phyloP scores from a whole-genome alignment of 305 asterid genomes.

The Solanum hybrid region DNA sequence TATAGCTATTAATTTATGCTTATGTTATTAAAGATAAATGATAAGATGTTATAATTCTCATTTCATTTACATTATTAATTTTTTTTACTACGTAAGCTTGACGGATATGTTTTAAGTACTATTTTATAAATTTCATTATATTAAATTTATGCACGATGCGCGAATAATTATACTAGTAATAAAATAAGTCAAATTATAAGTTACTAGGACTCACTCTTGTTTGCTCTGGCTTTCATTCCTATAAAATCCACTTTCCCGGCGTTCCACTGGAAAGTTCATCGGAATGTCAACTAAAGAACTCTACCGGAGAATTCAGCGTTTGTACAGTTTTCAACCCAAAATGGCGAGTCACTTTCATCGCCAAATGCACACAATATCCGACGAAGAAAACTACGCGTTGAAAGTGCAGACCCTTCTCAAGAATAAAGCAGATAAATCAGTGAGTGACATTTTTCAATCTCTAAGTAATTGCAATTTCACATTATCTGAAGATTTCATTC shows the following conservation, averaged over 20 bases:
- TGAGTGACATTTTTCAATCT: slow-evolving; percentile 26
- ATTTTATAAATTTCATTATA: too few relatives aligned
- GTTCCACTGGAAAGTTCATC: background rate
- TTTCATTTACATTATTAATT: too few relatives aligned
- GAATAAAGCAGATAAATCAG: slow-evolving; percentile 20
- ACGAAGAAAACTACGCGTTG: slow-evolving; percentile 14
- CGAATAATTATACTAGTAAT: too few relatives aligned
- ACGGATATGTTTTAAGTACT: too few relatives aligned
- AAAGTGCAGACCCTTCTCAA: slow-evolving; percentile 44
- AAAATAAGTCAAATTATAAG: too few relatives aligned
- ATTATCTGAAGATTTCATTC: slow-evolving; percentile 43
- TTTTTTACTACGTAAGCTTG: too few relatives aligned
- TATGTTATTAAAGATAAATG: too few relatives aligned
- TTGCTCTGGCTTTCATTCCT: background rate
- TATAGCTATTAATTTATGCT: too few relatives aligned
- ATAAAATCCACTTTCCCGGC: background rate
- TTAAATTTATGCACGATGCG: too few relatives aligned
- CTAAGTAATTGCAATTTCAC: slow-evolving; percentile 26
- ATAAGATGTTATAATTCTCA: too few relatives aligned
- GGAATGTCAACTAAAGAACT: background rate
- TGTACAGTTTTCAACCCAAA: background rate
- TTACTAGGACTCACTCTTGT: background rate
- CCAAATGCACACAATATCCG: background rate
- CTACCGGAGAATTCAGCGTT: background rate
- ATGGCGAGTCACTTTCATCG: background rate